These are phyloP conservation scores for Zarea fungicola DNA, from an alignment of 2,329 filamentous ascomycete species.

Conservation along the genomic window DNA sequence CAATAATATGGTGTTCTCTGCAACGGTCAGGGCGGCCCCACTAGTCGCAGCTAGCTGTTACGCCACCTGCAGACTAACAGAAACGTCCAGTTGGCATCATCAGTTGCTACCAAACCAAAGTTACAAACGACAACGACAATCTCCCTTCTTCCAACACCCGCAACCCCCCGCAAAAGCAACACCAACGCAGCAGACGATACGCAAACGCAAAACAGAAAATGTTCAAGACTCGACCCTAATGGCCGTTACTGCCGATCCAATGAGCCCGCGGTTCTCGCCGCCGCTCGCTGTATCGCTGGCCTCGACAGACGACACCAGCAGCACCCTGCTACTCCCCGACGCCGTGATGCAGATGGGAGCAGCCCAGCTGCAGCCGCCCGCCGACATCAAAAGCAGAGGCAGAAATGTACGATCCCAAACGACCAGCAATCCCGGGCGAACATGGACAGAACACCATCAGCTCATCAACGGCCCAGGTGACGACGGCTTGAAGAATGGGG, in stretches of 20 bases:
- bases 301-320: background rate
- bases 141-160: background rate
- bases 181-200: too few species aligned
- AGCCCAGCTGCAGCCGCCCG: background rate
- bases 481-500: background rate
- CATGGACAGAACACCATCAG: constrained; percentile 7
- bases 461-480: background rate
- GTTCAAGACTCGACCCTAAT: constrained; percentile 5
- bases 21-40: background rate
- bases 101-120: background rate
- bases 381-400: background rate
- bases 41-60: background rate
- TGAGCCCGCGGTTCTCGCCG: constrained; percentile 16
- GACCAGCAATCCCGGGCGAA: constrained; percentile 9
- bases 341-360: background rate
- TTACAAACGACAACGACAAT: background rate
- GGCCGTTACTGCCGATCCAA: constrained; percentile 21
- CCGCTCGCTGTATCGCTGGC: constrained; percentile 9
- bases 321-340: background rate
- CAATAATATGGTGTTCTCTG: too few species aligned
- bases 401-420: constrained; percentile 3
- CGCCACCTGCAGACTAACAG: background rate
- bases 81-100: constrained; percentile 11
- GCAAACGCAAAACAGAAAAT: background rate
- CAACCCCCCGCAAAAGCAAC: too few species aligned